These are phyloP conservation scores for Tilletia indica DNA, from an alignment of 1,284 basidiomycete species.

Conservation along the genomic window DNA sequence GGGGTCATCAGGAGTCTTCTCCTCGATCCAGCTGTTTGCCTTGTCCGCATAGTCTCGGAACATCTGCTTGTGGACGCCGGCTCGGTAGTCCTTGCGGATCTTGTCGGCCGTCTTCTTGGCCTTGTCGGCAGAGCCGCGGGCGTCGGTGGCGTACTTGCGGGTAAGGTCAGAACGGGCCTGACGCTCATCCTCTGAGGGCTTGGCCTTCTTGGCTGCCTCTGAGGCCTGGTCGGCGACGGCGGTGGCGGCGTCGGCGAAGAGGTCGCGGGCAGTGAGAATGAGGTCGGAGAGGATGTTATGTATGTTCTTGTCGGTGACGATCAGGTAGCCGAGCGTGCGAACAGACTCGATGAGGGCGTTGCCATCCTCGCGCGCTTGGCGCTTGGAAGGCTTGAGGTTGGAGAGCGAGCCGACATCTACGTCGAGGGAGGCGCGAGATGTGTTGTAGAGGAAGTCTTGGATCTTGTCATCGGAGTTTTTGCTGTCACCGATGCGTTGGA, in stretches of 20 bases:
- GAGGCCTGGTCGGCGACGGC: slow-evolving; percentile 42
- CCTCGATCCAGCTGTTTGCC: slow-evolving; percentile 57
- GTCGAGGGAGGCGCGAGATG: slow-evolving; percentile 50
- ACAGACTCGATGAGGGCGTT: slow-evolving; percentile 56
- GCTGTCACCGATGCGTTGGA: slow-evolving; percentile 38
- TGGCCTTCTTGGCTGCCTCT: slow-evolving; percentile 32
- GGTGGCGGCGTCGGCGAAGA: slow-evolving; percentile 58
- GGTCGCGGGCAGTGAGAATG: slow-evolving; percentile 57
- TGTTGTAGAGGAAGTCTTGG: slow-evolving; percentile 57
- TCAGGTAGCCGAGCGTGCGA: slow-evolving; percentile 57
- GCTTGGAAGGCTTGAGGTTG: slow-evolving; percentile 26
- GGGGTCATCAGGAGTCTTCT: slow-evolving; percentile 59
- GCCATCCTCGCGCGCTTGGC: slow-evolving; percentile 56
- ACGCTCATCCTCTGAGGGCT: slow-evolving; percentile 41
- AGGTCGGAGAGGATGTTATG: slow-evolving; percentile 58
- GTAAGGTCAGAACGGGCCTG: slow-evolving; percentile 51
- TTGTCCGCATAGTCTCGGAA: slow-evolving; percentile 29
- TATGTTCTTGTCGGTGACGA: slow-evolving; percentile 58
- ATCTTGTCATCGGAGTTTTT: slow-evolving; percentile 56
- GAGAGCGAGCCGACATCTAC: slow-evolving; percentile 28
- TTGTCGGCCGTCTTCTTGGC: slow-evolving; percentile 56
- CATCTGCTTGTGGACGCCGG: slow-evolving; percentile 19
- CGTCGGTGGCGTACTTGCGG: slow-evolving; percentile 45
- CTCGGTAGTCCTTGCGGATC: slow-evolving; percentile 43
- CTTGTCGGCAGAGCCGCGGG: slow-evolving; percentile 41